Percentiles rank a stretch among this genome's conserved stretches.
Evolutionary conservation across 2,329 filamentous ascomycete genomes (phyloP).

Genomic region (Tympanopsis confertula): DNA sequence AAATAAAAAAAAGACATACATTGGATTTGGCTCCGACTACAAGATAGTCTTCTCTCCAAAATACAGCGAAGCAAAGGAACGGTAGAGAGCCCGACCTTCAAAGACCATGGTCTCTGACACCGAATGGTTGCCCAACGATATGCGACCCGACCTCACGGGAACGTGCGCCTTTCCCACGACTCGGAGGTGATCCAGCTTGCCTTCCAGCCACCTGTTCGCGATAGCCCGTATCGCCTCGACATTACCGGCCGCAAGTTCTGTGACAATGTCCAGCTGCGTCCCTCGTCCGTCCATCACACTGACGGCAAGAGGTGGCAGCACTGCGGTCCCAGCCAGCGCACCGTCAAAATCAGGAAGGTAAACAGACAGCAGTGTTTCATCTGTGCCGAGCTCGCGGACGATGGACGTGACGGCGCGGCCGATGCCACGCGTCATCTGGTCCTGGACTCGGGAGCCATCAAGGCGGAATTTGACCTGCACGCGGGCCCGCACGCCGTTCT

Average conservation of each 20-base stretch:
- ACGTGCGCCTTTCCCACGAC: constrained; percentile 66
- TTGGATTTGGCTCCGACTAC: constrained; percentile 12
- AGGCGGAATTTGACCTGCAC: constrained; percentile 74
- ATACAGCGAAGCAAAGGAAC: constrained; percentile 47
- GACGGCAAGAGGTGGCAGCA: constrained; percentile 64
- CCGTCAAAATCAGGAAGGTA: constrained; percentile 75
- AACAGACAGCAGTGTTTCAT: constrained; percentile 61
- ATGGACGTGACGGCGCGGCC: constrained; percentile 73
- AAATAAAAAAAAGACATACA: too few relatives aligned
- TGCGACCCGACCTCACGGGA: constrained; percentile 64
- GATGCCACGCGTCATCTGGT: constrained; percentile 60
- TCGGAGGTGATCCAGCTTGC: constrained; percentile 58
- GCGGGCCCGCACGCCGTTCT: constrained; percentile 65
- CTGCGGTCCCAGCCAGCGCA: constrained; percentile 66
- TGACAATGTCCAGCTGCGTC: constrained; percentile 68
- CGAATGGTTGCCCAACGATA: constrained; percentile 66
- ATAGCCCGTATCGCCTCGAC: constrained; percentile 66
- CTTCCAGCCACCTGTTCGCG: constrained; percentile 80
- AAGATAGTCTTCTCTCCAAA: constrained; percentile 43
- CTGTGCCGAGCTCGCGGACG: constrained; percentile 63
- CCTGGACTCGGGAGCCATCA: constrained; percentile 65
- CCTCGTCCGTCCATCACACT: constrained; percentile 67
- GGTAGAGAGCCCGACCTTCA: constrained; percentile 69
- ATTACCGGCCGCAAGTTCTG: constrained; percentile 66
- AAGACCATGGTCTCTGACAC: constrained; percentile 67